Evolutionary conservation across 257 asterid genomes (phyloP), one percentile per base, ranked within the genome.

Genomic region (Scutellaria galericulata): DNA sequence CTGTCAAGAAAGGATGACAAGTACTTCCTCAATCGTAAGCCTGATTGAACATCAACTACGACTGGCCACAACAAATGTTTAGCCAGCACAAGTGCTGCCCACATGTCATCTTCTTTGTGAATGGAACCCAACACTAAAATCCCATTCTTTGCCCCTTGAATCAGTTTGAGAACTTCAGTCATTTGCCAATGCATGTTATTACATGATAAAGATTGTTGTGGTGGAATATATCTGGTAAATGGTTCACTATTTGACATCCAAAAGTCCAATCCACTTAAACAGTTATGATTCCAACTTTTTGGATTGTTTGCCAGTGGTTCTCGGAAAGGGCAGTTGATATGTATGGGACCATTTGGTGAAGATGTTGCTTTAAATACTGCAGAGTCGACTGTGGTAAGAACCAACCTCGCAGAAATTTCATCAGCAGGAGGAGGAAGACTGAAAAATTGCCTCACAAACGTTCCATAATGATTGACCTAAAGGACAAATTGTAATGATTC

Each of bases 61-160:
- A 88, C 96, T 5, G 99, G 99, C 99, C 99, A 95, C 66, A 22
- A 58, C 71, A 95, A 84, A 86, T 92, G 97, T 74, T 90, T 88
- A 59, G 98, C 98, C 82, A 95, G 83, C 71, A 95, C 78, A 79
- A 95, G 94, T 67, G 97, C 92, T 31, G 97, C 98, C 98, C 98
- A 95, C 82, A 88, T 83, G 62, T 95, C 99, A 76, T 95, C 98
- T 75, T 87, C 96, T 53, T 84, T 86, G 76, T 90, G 96, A 72
- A 92, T 82, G 45, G 98, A 84, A 18, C 97, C 99, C 55, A 95
- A 74, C 68, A 95, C 78, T 59, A 95, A 79, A 77, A 95, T 76
- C 46, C 98, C 99, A 56, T 67, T 70, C 13, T 83, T 75, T n/a
- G 99, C 94, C 75, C 87, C 96, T 79, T 86, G 86, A 59, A 90